Evolutionary conservation across 208 protist species (phyloP), one percentile per base, ranked within the genome.

Genomic region (Willaertia magna): DNA sequence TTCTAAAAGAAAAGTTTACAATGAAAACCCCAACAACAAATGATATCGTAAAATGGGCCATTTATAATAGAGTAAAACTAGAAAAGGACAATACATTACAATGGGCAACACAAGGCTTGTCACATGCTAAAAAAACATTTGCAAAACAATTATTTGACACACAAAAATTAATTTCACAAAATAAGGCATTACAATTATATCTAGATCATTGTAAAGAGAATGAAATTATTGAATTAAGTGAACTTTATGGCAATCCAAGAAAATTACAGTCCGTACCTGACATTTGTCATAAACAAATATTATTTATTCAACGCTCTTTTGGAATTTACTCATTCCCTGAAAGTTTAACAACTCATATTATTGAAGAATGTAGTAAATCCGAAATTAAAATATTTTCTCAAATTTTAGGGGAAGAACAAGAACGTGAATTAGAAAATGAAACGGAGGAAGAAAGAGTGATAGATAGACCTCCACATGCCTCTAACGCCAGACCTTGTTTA

Each of bases 401-500:
- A 40, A 4, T 78, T 4, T 44, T 78, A 16, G 30, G 44, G 1
- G 74, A 78, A 16, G 74, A 78, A 78, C 74, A 78, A 44, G 74
- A 78, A 78, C 6, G 74, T 44, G 74, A 78, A 46, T 46, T 78
- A n/a, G 74, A 78, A 78, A 40, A 78, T 78, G 74, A 78, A 46
- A 39, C n/a, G 74, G 74, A 78, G 30, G 9, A 44, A 3, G 34
- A 78, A 46, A 40, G 26, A 78, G 4, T 9, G 18, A n/a, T 78
- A 1, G 40, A 78, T 20, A 44, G 74, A 78, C 74, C 74, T 78
- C 74, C n/a, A n/a, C n/a, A n/a, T n/a, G n/a, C n/a, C n/a, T n/a
- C n/a, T n/a, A n/a, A n/a, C n/a, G n/a, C n/a, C n/a, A n/a, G n/a
- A n/a, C n/a, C n/a, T n/a, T n/a, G n/a, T n/a, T n/a, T n/a, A n/a